These are phyloP conservation scores for Myriangium duriaei DNA, from an alignment of 2,329 filamentous ascomycete species.

Conservation along the genomic window DNA sequence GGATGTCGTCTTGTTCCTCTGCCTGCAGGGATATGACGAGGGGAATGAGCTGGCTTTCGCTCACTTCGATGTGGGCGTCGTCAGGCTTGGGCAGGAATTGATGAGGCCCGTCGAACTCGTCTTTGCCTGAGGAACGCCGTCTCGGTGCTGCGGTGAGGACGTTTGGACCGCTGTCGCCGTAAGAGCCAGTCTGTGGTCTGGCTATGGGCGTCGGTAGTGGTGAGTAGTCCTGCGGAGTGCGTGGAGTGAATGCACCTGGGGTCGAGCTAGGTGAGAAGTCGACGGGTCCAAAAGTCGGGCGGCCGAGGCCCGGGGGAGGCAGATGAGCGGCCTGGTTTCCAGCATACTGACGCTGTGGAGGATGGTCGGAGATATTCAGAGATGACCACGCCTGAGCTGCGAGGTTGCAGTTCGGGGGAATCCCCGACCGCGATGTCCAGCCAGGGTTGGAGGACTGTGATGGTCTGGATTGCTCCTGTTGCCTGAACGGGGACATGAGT, in stretches of 20 bases:
- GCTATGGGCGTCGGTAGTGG: constrained; percentile 8
- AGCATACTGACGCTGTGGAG: neutral
- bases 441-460: neutral
- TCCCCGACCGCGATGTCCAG: constrained; percentile 9
- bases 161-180: constrained; percentile 10
- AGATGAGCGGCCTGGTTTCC: constrained; percentile 1
- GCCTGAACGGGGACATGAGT: neutral
- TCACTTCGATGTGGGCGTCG: constrained; percentile 57
- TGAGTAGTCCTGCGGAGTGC: constrained; percentile 9
- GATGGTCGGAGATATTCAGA: neutral
- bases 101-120: constrained; percentile 81
- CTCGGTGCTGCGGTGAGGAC: constrained; percentile 29
- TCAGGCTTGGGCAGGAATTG: constrained; percentile 66
- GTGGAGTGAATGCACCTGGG: constrained; percentile 5
- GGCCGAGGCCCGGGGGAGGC: constrained; percentile 3
- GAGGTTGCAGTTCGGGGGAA: constrained; percentile 7
- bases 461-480: neutral
- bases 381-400: constrained; percentile 6
- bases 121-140: constrained; percentile 63
- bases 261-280: constrained; percentile 6
- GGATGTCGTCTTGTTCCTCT: constrained; percentile 72
- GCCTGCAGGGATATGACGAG: constrained; percentile 72
- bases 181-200: constrained; percentile 5
- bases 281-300: constrained; percentile 3
- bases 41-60: constrained; percentile 69